phyloP scores from a whole-genome alignment of 2,329 filamentous ascomycete species.

The Trichoderma sp. region DNA sequence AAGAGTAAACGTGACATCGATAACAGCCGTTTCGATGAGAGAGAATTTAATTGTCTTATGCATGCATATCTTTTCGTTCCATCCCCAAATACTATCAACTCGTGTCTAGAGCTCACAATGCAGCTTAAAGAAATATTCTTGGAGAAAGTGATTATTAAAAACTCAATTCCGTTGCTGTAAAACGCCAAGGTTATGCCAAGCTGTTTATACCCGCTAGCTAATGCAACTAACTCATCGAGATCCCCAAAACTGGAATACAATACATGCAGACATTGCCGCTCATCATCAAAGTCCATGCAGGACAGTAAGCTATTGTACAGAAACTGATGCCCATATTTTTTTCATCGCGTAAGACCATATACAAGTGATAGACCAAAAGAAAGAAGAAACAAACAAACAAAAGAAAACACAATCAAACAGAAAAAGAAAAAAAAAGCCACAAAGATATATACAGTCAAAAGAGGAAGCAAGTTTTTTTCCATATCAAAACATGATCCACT shows the following conservation, averaged over 20 bases:
- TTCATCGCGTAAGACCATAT: conserved; percentile 15
- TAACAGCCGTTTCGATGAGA: not conserved
- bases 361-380: conserved; percentile 8
- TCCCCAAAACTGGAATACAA: not conserved
- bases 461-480: conserved; percentile 5
- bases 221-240: conserved; percentile 12
- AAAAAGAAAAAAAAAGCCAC: not conserved
- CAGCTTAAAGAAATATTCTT: not conserved
- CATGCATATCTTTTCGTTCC: not conserved
- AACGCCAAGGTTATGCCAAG: conserved; percentile 16
- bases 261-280: conserved; percentile 23
- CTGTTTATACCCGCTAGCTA: conserved; percentile 19
- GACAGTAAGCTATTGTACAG: conserved; percentile 22
- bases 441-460: conserved; percentile 14
- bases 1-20: not conserved
- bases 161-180: not conserved
- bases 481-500: conserved; percentile 68
- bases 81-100: not conserved
- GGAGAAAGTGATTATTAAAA: not conserved
- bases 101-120: not conserved
- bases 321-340: conserved; percentile 21
- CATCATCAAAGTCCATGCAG: conserved; percentile 14
- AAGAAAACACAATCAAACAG: not conserved
- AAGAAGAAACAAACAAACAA: not conserved
- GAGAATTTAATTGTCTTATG: no score